Base-by-base conservation (phyloP, 176 grass and related monocot species). In the Hordeum marinum region DNA sequence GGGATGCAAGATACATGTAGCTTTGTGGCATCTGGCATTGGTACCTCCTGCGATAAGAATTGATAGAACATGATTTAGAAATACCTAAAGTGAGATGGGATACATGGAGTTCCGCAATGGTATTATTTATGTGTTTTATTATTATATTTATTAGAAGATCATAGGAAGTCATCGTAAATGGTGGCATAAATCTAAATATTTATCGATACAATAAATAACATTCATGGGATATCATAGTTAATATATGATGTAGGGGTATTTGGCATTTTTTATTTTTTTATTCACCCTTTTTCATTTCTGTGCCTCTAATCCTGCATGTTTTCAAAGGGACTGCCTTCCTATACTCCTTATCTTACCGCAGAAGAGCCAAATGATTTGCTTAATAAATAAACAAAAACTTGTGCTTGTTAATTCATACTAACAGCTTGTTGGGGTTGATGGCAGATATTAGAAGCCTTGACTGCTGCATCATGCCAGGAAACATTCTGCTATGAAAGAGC, bases 381-480 rank as follows among this genome's bases (percentile, higher is more conserved):
- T 40, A 71, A 70, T 39, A 71, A 70, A 77, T 63, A 86, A 71
- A 15, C 1, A n/a, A 63, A 32, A 82, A 24, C 10, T 52, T 76
- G 5, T 67, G 29, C 14, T 42, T 23, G 21, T 61, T 21, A 15
- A 39, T 65, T 74, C 50, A 36, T 76, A 67, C 57, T 20, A 62
- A 84, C 25, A 61, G 54, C 50, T 80, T 88, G 39, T 68, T 86
- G 57, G 59, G 71, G 27, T 83, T 74, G 77, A 34, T 77, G 60
- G 46, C 89, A 96, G 96, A 99, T 99, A 89, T 87, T 99, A 77
- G 96, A 99, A 93, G 91, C 96, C 34, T 85, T 99, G 79, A 99
- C 96, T 85, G 96, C 96, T 86, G 96, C 96, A 79, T 99, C 96
- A 75, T 99, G 96, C 89, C 96, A 99, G 79, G 96, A 99, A 85